A percentile compares a stretch with the other conserved stretches of the same genome.
phyloP scores from a whole-genome alignment of 371 early-diverging fungal genomes.

The Apophysomyces variabilis region DNA sequence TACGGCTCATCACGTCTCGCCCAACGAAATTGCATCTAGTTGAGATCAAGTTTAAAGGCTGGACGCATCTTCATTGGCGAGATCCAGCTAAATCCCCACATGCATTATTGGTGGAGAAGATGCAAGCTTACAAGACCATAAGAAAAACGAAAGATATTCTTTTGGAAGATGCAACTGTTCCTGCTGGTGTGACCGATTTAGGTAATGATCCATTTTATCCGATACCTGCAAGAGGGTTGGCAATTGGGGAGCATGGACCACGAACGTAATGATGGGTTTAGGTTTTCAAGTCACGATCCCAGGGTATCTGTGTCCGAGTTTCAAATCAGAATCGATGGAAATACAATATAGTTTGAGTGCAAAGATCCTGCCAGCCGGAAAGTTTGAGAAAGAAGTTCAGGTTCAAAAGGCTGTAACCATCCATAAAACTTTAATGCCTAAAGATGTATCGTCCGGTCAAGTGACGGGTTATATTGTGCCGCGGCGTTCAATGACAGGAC shows the following conservation, averaged over 20 bases:
- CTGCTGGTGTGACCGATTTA: slow-evolving; percentile 37
- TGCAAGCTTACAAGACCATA: slow-evolving; percentile 33
- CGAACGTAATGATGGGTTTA: background rate
- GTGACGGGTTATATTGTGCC: slow-evolving; percentile 34
- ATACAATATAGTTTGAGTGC: slow-evolving; percentile 29
- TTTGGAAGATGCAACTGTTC: slow-evolving; percentile 35
- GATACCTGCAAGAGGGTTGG: too few species aligned
- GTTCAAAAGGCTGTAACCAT: slow-evolving; percentile 21
- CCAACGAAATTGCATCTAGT: slow-evolving; percentile 30
- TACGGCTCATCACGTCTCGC: slow-evolving; percentile 35
- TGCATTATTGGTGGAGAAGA: slow-evolving; percentile 26
- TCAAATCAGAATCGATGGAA: slow-evolving; percentile 28
- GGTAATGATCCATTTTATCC: slow-evolving; percentile 14
- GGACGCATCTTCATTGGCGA: slow-evolving; percentile 34
- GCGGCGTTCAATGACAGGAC: slow-evolving; percentile 28
- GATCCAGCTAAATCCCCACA: slow-evolving; percentile 28
- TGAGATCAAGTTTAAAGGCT: slow-evolving; percentile 36
- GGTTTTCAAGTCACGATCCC: slow-evolving; percentile 43
- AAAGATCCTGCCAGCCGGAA: slow-evolving; percentile 24
- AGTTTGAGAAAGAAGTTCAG: slow-evolving; percentile 27
- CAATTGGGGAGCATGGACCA: too few species aligned
- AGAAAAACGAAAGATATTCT: slow-evolving; percentile 33
- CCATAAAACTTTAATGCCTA: slow-evolving; percentile 36
- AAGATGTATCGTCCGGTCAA: slow-evolving; percentile 32
- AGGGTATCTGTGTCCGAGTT: slow-evolving; percentile 34